These are phyloP conservation scores for Penicillium lividum DNA, from an alignment of 495 filamentous ascomycete species.

Conservation along the genomic window DNA sequence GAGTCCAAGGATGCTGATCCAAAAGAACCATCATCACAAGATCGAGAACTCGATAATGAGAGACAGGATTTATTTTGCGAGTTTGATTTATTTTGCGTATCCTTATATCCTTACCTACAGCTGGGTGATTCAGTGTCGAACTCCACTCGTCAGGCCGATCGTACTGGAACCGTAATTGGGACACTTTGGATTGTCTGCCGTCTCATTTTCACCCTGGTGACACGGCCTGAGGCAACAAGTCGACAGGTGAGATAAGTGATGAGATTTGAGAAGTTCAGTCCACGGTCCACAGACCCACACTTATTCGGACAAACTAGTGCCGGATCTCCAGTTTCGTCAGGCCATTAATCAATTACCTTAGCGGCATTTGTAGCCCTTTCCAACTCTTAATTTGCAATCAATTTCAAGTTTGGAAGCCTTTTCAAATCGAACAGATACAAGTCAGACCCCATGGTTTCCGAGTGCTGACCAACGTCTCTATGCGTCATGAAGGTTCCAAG, in stretches of 20 bases:
- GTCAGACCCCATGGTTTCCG: too few relatives aligned
- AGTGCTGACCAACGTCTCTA: too few relatives aligned
- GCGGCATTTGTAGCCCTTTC: too few relatives aligned
- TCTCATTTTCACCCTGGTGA: constrained; percentile 33
- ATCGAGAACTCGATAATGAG: constrained; percentile 38
- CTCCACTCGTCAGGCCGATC: constrained; percentile 37
- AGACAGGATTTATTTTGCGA: constrained; percentile 38
- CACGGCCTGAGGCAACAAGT: constrained; percentile 2
- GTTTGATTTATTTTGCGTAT: constrained; percentile 34
- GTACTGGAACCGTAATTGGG: constrained; percentile 44
- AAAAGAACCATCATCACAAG: constrained; percentile 44
- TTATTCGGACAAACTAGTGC: neutral
- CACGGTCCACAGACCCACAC: neutral
- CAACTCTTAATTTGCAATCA: too few relatives aligned
- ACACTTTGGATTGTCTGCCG: constrained; percentile 31
- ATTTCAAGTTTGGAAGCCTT: too few relatives aligned
- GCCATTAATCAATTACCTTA: too few relatives aligned
- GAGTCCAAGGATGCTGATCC: constrained; percentile 30
- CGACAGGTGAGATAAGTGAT: neutral
- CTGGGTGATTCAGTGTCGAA: constrained; percentile 45
- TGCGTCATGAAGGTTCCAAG: too few relatives aligned
- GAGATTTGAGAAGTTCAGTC: neutral
- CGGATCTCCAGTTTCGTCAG: too few relatives aligned
- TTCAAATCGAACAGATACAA: too few relatives aligned
- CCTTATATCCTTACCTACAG: constrained; percentile 43